Conservation (phyloP, 108 stramenopile genomes). For the Nitzschia putrida region DNA sequence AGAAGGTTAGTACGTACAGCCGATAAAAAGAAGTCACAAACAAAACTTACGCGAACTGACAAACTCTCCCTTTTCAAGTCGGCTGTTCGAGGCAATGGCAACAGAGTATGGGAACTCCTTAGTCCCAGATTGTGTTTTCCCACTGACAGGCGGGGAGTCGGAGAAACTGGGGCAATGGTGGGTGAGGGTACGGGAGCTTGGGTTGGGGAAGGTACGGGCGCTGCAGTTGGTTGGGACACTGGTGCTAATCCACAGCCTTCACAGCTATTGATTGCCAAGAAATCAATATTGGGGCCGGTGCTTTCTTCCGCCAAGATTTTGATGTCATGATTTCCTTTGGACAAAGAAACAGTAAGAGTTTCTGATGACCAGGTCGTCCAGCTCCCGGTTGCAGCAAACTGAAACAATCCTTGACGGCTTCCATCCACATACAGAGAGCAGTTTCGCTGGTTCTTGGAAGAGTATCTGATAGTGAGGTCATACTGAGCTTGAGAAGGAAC, state of each 20-base stretch:
- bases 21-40: background rate
- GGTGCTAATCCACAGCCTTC: background rate
- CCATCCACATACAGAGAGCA: conserved; percentile 13
- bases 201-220: conserved; percentile 3
- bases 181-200: background rate
- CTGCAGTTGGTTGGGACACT: background rate
- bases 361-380: conserved; percentile 13
- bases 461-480: conserved; percentile 24
- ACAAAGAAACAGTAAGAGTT: conserved; percentile 4
- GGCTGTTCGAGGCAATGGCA: conserved; percentile 4
- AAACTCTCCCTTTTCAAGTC: conserved; percentile 23
- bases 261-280: background rate
- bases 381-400: background rate
- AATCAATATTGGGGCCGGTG: conserved; percentile 29
- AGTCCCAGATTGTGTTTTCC: background rate
- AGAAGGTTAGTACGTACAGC: background rate
- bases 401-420: background rate
- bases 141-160: background rate
- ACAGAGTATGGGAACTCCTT: conserved; percentile 1
- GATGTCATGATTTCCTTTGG: conserved; percentile 8
- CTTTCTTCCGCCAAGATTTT: conserved; percentile 15
- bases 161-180: background rate
- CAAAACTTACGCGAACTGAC: conserved; percentile 21
- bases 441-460: conserved; percentile 8
- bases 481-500: conserved; percentile 15